Base-by-base conservation (phyloP, 495 filamentous ascomycete genomes). In the Lichina pygmaea region DNA sequence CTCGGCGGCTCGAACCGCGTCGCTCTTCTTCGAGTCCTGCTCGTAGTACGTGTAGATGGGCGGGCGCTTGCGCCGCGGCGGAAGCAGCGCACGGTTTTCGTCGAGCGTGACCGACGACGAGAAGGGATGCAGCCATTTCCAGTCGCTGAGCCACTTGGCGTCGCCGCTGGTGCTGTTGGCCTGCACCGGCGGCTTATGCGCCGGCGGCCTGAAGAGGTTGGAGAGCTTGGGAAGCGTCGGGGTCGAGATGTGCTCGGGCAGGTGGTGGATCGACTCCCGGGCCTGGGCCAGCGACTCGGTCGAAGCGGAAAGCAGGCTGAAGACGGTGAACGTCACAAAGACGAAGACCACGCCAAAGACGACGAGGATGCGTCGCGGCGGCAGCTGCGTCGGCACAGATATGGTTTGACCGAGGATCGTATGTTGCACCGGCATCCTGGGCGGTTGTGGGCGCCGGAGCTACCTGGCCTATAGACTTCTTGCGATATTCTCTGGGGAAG, bases 41-140 rank as follows among this genome's bases (percentile, higher is more conserved):
- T 93, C 82, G 55, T 92, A 93, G 58, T 82, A 97, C 44, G 86
- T 92, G 58, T 93, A 95, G 41, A 95, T 73, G n/a, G 74, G 70
- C 13, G 78, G 73, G 33, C 86, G 71, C 36, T 72, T 62, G 17
- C 50, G 56, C n/a, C 85, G 58, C 5, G 84, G 78, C 46, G 89
- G 89, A 4, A 97, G 74, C 46, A 93, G 73, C n/a, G 79, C 75
- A 41, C 85, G 68, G 49, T 75, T 73, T 59, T 93, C 85, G 51
- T 93, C 85, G 34, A 83, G 66, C 0, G 86, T 91, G 42, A 89
- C 69, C 31, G 74, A 69, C 32, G 73, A 83, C 37, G 85, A 93
- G 58, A 93, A 95, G 11, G 85, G 86, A 49, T 77, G 77, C 48
- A 80, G 61, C 86, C 86, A 94, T 55, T 75, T 78, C 72, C 74